These are phyloP conservation scores for Thoreauomyces humboldtii DNA, from an alignment of 192 early-diverging fungal species.

Conservation along the genomic window DNA sequence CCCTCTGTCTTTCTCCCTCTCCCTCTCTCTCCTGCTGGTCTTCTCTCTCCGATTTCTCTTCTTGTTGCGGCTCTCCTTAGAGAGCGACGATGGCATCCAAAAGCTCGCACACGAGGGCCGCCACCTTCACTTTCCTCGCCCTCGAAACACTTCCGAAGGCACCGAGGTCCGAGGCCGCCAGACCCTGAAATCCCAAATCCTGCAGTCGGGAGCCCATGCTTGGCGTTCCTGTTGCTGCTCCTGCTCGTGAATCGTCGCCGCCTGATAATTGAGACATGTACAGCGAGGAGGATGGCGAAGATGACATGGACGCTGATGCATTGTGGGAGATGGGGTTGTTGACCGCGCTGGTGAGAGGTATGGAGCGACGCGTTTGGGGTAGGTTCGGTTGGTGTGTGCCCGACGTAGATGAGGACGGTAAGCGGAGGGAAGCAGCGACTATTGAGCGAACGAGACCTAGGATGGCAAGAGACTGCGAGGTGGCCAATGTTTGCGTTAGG, in stretches of 20 bases:
- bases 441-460: conserved; percentile 53
- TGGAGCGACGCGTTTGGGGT: neutral
- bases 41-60: too few species aligned
- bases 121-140: conserved; percentile 20
- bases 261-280: neutral
- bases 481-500: conserved; percentile 69
- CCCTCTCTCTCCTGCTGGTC: too few species aligned
- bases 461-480: conserved; percentile 60
- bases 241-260: neutral
- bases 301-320: neutral
- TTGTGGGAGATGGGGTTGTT: neutral
- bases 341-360: neutral
- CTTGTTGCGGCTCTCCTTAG: too few species aligned
- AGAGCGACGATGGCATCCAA: conserved; percentile 31
- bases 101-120: conserved; percentile 26
- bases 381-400: neutral
- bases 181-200: conserved; percentile 22
- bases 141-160: conserved; percentile 2
- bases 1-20: too few species aligned
- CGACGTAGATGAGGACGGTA: neutral
- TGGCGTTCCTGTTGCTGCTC: neutral
- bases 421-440: neutral
- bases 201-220: neutral
- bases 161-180: conserved; percentile 20
- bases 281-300: neutral